These are phyloP conservation scores for Penicillium nordicum DNA, from an alignment of 2,329 filamentous ascomycete species.

Conservation along the genomic window DNA sequence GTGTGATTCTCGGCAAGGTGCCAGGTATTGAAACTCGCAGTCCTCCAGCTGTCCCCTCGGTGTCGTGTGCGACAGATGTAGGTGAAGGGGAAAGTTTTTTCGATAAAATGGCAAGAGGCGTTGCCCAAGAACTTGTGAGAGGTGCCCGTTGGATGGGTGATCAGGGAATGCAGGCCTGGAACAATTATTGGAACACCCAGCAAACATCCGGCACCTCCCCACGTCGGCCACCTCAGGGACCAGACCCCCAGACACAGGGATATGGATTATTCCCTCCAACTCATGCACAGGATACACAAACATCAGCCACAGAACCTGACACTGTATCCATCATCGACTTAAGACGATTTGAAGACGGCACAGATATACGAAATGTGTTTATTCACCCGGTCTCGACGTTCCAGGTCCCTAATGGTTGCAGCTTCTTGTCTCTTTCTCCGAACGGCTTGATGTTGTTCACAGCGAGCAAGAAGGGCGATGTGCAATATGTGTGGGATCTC, in stretches of 20 bases:
- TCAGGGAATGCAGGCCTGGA: conserved; percentile 50
- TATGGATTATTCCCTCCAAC: conserved; percentile 46
- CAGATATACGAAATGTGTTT: conserved; percentile 33
- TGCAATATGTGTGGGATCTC: conserved; percentile 51
- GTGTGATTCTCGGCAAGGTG: conserved; percentile 34
- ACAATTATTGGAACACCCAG: conserved; percentile 50
- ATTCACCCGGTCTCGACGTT: conserved; percentile 44
- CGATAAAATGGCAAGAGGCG: conserved; percentile 47
- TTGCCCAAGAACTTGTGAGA: conserved; percentile 49
- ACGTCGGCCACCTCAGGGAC: conserved; percentile 30
- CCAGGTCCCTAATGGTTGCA: conserved; percentile 48
- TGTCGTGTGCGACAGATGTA: conserved; percentile 46
- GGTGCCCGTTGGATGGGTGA: conserved; percentile 50
- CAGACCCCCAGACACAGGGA: conserved; percentile 31
- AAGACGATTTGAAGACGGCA: conserved; percentile 41
- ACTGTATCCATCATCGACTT: conserved; percentile 48
- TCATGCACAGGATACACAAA: conserved; percentile 42
- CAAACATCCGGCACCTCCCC: conserved; percentile 27
- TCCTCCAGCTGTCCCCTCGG: conserved; percentile 41
- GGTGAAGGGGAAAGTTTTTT: conserved; percentile 48
- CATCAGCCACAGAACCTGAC: conserved; percentile 40
- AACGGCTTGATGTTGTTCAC: conserved; percentile 48
- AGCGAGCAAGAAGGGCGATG: conserved; percentile 48
- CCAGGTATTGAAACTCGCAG: conserved; percentile 43
- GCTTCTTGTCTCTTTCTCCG: conserved; percentile 49